These are phyloP conservation scores for Tillandsia leiboldiana DNA, from an alignment of 176 grass and related monocot genomes.

Conservation along the genomic window DNA sequence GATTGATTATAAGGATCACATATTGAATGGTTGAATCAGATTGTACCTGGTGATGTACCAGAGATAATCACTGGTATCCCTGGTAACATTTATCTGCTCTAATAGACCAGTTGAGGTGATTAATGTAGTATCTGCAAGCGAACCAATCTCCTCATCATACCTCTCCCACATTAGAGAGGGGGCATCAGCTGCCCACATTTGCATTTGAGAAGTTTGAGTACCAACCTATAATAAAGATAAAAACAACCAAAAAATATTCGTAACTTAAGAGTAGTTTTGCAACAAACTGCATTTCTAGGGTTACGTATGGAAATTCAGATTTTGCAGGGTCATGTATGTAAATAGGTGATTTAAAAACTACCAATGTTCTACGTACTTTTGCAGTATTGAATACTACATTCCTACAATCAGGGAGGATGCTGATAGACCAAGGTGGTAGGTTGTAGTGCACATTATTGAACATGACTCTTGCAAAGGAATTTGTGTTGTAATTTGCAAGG, in stretches of 20 bases:
- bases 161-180: conserved; percentile 82
- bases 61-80: conserved; percentile 85
- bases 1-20: neutral
- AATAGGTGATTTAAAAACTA: neutral
- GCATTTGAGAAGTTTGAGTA: conserved; percentile 97
- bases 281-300: neutral
- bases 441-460: conserved; percentile 88
- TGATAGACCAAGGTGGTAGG: conserved; percentile 98
- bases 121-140: conserved; percentile 55
- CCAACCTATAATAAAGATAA: conserved; percentile 48
- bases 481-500: conserved; percentile 81
- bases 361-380: conserved; percentile 40
- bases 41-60: conserved; percentile 95
- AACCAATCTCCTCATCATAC: conserved; percentile 87
- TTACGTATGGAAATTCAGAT: neutral
- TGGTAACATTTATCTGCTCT: conserved; percentile 91
- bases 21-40: neutral
- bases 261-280: neutral
- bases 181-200: conserved; percentile 64
- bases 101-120: conserved; percentile 64
- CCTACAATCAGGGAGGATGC: conserved; percentile 95
- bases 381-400: conserved; percentile 94
- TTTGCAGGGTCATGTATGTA: neutral
- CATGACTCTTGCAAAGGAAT: conserved; percentile 57
- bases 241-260: conserved; percentile 17